A percentile compares a stretch with the other conserved stretches of the same genome.
Conservation (phyloP, 2,329 filamentous ascomycete species). For the Neocucurbitaria cava region DNA sequence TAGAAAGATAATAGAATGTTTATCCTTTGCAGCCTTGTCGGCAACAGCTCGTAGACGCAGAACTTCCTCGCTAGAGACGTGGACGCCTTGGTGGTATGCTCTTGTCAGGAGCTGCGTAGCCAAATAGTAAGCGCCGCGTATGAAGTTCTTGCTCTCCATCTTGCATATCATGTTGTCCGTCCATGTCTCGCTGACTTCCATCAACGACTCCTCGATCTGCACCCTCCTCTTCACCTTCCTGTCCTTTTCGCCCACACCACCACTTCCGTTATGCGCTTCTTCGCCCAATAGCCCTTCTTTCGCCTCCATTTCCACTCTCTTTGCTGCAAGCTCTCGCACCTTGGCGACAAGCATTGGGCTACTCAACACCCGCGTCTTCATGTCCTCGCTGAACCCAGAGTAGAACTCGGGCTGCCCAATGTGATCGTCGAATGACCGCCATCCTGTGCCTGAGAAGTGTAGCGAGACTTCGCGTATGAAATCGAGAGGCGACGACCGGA, state of each 20-base stretch:
- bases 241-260: constrained; percentile 61
- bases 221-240: constrained; percentile 66
- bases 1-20: constrained; percentile 94
- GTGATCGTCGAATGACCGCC: constrained; percentile 90
- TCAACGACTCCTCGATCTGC: constrained; percentile 75
- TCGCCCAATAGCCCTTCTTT: constrained; percentile 69
- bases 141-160: constrained; percentile 93
- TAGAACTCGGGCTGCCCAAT: constrained; percentile 96
- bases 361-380: constrained; percentile 78
- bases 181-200: constrained; percentile 83
- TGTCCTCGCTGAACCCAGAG: constrained; percentile 86
- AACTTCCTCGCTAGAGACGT: constrained; percentile 94
- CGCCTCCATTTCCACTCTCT: constrained; percentile 77
- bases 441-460: constrained; percentile 91
- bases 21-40: constrained; percentile 80
- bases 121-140: constrained; percentile 89
- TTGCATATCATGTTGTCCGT: constrained; percentile 99
- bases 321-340: constrained; percentile 77
- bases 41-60: constrained; percentile 81
- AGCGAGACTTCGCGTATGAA: constrained; percentile 94
- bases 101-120: constrained; percentile 86
- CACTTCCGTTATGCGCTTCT: constrained; percentile 52
- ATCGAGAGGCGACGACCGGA: constrained; percentile 74
- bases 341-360: constrained; percentile 77
- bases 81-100: constrained; percentile 96